These are phyloP conservation scores for Leccinum fibrillosum DNA, from an alignment of 768 basidiomycete genomes.

Conservation along the genomic window DNA sequence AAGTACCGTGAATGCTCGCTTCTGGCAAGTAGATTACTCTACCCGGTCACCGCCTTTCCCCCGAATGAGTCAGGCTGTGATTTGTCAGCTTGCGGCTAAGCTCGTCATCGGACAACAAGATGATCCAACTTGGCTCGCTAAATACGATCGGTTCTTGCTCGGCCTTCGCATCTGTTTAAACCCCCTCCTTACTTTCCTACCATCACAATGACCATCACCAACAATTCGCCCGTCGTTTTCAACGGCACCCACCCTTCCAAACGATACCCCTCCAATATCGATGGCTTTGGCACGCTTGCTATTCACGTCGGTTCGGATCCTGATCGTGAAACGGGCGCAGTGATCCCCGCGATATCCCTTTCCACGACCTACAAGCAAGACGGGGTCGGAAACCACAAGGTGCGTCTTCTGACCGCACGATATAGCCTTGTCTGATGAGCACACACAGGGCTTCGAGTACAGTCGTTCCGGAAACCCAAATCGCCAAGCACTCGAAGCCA, in stretches of 20 bases:
- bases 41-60: background rate
- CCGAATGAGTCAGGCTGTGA: background rate
- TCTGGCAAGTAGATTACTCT: background rate
- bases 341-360: conserved; percentile 84
- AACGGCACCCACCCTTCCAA: conserved; percentile 10
- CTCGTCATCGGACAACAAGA: background rate
- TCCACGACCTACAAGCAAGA: conserved; percentile 92
- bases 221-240: background rate
- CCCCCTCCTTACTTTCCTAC: background rate
- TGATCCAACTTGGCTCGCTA: background rate
- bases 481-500: conserved; percentile 70
- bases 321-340: conserved; percentile 69
- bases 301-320: conserved; percentile 88
- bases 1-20: background rate
- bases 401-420: conserved; percentile 16
- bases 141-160: background rate
- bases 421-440: background rate
- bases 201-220: conserved; percentile 21
- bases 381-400: conserved; percentile 73
- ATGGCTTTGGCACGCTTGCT: conserved; percentile 77
- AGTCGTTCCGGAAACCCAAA: conserved; percentile 64
- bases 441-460: conserved; percentile 79
- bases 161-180: background rate
- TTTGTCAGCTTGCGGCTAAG: conserved; percentile 11
- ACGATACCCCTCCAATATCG: conserved; percentile 15